phyloP scores from a whole-genome alignment of 1,139 yeast species.

The Zygoascus sp. region DNA sequence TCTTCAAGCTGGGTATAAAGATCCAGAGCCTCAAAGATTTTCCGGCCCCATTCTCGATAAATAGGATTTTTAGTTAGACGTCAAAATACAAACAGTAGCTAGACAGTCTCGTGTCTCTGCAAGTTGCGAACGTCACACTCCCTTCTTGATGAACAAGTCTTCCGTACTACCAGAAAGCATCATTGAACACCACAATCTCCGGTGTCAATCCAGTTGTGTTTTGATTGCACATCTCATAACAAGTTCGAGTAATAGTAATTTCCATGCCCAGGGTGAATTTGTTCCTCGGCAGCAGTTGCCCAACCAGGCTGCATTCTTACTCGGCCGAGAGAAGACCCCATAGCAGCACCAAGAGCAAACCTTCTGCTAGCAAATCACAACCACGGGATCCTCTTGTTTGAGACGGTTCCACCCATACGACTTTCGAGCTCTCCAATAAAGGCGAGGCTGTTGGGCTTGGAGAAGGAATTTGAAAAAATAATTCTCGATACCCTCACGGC shows the following conservation, averaged over 20 bases:
- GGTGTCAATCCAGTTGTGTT: conserved; percentile 78
- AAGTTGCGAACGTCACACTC: conserved; percentile 77
- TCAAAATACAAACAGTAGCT: conserved; percentile 75
- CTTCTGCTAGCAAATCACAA: conserved; percentile 93
- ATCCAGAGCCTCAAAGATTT: conserved; percentile 69
- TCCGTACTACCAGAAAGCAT: conserved; percentile 34
- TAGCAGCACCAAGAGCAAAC: conserved; percentile 85
- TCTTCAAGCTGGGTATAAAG: conserved; percentile 51
- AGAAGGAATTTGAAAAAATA: conserved; percentile 56
- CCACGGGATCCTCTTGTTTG: conserved; percentile 88
- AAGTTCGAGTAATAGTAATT: conserved; percentile 70
- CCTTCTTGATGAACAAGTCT: conserved; percentile 66
- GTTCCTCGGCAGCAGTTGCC: conserved; percentile 47
- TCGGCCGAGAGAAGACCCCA: conserved; percentile 54
- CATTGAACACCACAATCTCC: conserved; percentile 79
- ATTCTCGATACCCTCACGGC: conserved; percentile 64
- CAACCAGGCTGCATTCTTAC: conserved; percentile 45
- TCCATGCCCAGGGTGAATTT: conserved; percentile 69
- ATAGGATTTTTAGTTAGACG: conserved; percentile 76
- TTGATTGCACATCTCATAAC: conserved; percentile 78
- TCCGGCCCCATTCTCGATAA: conserved; percentile 88
- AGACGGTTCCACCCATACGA: conserved; percentile 57
- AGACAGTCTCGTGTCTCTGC: conserved; percentile 94
- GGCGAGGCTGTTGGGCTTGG: conserved; percentile 59
- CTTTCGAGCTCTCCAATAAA: conserved; percentile 74